These are phyloP conservation scores for Paralagenidium karlingii DNA, from an alignment of 352 stramenopile genomes.

Conservation along the genomic window DNA sequence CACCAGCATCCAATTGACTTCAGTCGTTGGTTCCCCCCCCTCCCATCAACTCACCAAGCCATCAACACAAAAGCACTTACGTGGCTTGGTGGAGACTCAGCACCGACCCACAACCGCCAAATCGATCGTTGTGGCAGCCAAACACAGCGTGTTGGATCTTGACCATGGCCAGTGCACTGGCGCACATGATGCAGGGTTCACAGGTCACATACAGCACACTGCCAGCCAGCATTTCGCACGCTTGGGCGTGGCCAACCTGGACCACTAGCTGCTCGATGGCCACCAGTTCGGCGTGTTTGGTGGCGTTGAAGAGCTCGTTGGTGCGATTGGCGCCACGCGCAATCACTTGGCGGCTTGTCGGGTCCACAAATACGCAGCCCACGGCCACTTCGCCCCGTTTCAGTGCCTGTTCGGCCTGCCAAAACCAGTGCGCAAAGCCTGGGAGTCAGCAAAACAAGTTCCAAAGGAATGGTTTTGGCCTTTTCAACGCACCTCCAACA, in stretches of 20 bases:
- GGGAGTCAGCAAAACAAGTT: neutral
- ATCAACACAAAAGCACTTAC: conserved; percentile 9
- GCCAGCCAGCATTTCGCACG: conserved; percentile 29
- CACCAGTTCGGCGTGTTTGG: conserved; percentile 86
- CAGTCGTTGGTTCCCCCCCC: neutral
- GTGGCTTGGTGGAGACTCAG: conserved; percentile 62
- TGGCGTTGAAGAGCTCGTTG: conserved; percentile 83
- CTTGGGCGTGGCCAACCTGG: conserved; percentile 16
- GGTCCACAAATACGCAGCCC: conserved; percentile 85
- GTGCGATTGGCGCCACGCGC: conserved; percentile 72
- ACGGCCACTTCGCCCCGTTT: conserved; percentile 81
- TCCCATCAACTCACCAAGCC: conserved; percentile 11
- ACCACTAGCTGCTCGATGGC: conserved; percentile 73
- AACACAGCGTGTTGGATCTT: conserved; percentile 74
- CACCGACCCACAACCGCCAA: conserved; percentile 87
- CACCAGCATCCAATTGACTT: neutral
- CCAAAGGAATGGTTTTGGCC: too few relatives aligned
- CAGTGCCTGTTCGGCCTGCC: conserved; percentile 66
- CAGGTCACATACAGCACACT: conserved; percentile 83
- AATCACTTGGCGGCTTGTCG: conserved; percentile 44
- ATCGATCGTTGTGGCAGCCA: conserved; percentile 88
- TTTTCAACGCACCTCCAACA: conserved; percentile 35
- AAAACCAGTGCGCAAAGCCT: neutral
- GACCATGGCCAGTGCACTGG: conserved; percentile 69
- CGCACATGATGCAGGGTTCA: conserved; percentile 93